Evolutionary conservation across 768 basidiomycete species (phyloP).

Genomic region (Mycena venus): DNA sequence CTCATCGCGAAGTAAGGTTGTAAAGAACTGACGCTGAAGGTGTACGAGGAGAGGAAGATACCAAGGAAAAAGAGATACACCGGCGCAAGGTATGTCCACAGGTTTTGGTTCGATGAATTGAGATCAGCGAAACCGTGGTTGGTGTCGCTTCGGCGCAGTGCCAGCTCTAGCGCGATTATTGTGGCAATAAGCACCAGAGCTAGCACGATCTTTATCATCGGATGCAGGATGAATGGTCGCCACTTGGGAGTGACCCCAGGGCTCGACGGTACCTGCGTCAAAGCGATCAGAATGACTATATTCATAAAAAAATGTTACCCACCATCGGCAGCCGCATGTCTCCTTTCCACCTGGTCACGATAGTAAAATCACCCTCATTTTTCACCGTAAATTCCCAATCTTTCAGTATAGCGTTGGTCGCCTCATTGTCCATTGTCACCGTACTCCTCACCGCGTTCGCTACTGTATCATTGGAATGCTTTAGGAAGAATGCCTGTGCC

Average conservation of each 20-base stretch:
- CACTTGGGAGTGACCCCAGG: background rate
- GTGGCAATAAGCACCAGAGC: background rate
- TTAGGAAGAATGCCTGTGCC: background rate
- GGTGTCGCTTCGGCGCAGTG: background rate
- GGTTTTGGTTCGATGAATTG: background rate
- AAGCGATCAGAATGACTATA: background rate
- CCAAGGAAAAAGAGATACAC: constrained; percentile 21
- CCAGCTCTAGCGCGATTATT: background rate
- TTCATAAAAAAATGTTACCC: background rate
- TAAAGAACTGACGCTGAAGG: constrained; percentile 10
- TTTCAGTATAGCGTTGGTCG: background rate
- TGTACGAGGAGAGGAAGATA: constrained; percentile 9
- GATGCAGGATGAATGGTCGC: background rate
- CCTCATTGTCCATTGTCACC: background rate
- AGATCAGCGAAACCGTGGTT: constrained; percentile 11
- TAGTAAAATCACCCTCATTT: background rate
- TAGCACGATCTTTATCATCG: background rate
- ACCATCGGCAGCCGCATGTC: too few relatives aligned
- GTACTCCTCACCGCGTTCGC: background rate
- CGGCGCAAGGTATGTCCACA: constrained; percentile 22
- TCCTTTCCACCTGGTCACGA: background rate
- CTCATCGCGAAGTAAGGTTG: constrained; percentile 13
- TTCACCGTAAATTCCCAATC: background rate
- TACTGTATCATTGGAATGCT: background rate
- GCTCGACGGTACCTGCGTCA: background rate